Evolutionary conservation across 2,329 filamentous ascomycete genomes (phyloP).

Genomic region (Parastagonospora nodorum): DNA sequence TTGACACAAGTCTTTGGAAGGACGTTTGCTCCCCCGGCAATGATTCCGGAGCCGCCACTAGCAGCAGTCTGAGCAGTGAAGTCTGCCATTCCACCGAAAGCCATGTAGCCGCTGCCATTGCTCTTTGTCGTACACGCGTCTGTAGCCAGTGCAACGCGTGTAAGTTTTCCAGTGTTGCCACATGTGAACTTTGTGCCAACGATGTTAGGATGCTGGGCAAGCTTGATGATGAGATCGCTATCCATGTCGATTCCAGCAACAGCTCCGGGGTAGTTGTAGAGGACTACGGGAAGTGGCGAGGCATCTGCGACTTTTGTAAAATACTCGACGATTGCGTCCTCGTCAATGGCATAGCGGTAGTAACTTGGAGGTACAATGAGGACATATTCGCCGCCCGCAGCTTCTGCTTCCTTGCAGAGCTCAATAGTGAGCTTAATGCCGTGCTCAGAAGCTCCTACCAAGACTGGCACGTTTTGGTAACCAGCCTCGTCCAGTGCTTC

Average conservation of each 20-base stretch:
- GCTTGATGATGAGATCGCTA: slow-evolving; percentile 80
- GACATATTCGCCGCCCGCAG: slow-evolving; percentile 78
- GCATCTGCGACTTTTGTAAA: slow-evolving; percentile 76
- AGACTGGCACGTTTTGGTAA: slow-evolving; percentile 75
- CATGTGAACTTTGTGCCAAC: slow-evolving; percentile 91
- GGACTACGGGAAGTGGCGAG: slow-evolving; percentile 75
- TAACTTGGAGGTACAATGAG: slow-evolving; percentile 82
- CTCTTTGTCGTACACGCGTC: slow-evolving; percentile 69
- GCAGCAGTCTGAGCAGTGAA: slow-evolving; percentile 83
- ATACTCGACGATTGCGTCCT: slow-evolving; percentile 73
- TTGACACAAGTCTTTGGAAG: slow-evolving; percentile 80
- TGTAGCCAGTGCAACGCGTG: slow-evolving; percentile 75
- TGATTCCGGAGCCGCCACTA: slow-evolving; percentile 80
- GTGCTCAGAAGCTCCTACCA: slow-evolving; percentile 81
- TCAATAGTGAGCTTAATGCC: slow-evolving; percentile 81
- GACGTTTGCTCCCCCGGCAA: slow-evolving; percentile 83
- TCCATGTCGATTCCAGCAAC: slow-evolving; percentile 89
- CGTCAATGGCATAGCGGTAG: slow-evolving; percentile 77
- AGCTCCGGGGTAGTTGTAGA: slow-evolving; percentile 92
- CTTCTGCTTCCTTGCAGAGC: slow-evolving; percentile 68
- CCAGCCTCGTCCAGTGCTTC: slow-evolving; percentile 82
- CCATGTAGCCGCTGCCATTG: slow-evolving; percentile 68
- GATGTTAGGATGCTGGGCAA: slow-evolving; percentile 82
- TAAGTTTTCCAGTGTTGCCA: slow-evolving; percentile 87
- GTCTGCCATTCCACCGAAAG: slow-evolving; percentile 85